phyloP scores from a whole-genome alignment of 345 rosid genomes.

The Brassica carinata region DNA sequence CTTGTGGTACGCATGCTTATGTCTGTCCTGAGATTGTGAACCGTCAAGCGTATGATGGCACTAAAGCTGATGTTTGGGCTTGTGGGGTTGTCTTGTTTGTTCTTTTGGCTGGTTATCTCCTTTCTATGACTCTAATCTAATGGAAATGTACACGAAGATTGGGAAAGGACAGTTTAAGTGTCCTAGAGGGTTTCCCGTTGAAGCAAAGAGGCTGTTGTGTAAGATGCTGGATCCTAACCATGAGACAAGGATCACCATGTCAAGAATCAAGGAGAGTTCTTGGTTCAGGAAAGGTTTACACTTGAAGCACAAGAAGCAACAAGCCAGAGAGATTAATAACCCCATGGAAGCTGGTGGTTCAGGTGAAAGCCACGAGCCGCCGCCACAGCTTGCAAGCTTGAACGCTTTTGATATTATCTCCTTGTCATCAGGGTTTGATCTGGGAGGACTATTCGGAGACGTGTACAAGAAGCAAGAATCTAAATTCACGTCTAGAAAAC shows the following conservation, averaged over 20 bases:
- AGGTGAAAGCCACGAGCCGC: slow-evolving; percentile 36
- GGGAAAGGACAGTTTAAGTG: slow-evolving; percentile 61
- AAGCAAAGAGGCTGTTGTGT: slow-evolving; percentile 51
- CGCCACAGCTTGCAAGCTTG: slow-evolving; percentile 42
- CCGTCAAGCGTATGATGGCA: slow-evolving; percentile 72
- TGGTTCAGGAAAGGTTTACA: slow-evolving; percentile 67
- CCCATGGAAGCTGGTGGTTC: slow-evolving; percentile 28
- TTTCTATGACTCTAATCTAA: slow-evolving; percentile 69
- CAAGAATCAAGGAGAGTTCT: slow-evolving; percentile 60
- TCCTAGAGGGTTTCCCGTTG: slow-evolving; percentile 67
- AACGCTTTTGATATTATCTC: slow-evolving; percentile 79
- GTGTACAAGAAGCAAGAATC: slow-evolving; percentile 47
- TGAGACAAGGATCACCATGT: slow-evolving; percentile 54
- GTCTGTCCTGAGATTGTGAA: slow-evolving; percentile 80
- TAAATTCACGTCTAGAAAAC: slow-evolving; percentile 57
- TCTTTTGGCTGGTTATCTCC: slow-evolving; percentile 81
- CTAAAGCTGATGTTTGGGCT: slow-evolving; percentile 78
- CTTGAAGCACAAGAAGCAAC: slow-evolving; percentile 45
- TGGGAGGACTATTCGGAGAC: slow-evolving; percentile 63
- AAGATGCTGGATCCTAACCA: slow-evolving; percentile 71
- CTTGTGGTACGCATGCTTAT: slow-evolving; percentile 80
- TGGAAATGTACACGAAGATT: slow-evolving; percentile 77
- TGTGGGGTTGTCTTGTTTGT: slow-evolving; percentile 83
- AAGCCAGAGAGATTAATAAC: slow-evolving; percentile 31
- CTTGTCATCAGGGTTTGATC: slow-evolving; percentile 66